phyloP scores from a whole-genome alignment of 2,329 filamentous ascomycete species.

The Diaporthe sp. region DNA sequence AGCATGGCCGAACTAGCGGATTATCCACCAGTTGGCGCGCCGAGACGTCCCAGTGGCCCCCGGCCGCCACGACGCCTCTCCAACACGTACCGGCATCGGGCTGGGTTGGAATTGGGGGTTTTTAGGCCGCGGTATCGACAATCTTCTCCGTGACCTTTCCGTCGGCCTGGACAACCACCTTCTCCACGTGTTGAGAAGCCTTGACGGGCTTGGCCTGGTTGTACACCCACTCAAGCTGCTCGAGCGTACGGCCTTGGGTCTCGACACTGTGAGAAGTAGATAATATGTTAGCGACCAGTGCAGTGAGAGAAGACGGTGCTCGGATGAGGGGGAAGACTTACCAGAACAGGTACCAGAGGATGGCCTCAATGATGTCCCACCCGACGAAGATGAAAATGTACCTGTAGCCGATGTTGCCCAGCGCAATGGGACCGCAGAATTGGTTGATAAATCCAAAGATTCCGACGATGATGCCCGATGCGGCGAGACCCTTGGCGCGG shows the following conservation, averaged over 20 bases:
- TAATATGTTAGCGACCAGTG: background rate
- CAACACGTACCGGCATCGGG: background rate
- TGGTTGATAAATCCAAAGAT: constrained; percentile 60
- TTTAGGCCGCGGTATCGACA: constrained; percentile 34
- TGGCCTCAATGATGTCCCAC: constrained; percentile 56
- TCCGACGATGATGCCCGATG: constrained; percentile 56
- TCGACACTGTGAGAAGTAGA: constrained; percentile 52
- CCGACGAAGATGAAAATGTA: constrained; percentile 60
- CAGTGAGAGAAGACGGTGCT: background rate
- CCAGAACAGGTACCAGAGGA: constrained; percentile 58
- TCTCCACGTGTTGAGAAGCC: constrained; percentile 58
- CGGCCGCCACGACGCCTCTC: background rate
- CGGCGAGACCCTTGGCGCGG: constrained; percentile 58
- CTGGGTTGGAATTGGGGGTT: background rate
- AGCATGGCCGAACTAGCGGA: background rate
- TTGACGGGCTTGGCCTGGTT: constrained; percentile 60
- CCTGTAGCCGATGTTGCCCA: constrained; percentile 54
- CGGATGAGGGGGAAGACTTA: constrained; percentile 40
- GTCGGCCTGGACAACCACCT: constrained; percentile 56
- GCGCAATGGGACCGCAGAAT: constrained; percentile 57
- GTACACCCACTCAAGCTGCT: constrained; percentile 62
- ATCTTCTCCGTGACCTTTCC: constrained; percentile 59
- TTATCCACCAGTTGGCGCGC: constrained; percentile 7
- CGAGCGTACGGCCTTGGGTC: constrained; percentile 59
- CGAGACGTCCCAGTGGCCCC: too few relatives aligned